Conservation (phyloP, 2,329 filamentous ascomycete species). For the Cordyceps cicadae region DNA sequence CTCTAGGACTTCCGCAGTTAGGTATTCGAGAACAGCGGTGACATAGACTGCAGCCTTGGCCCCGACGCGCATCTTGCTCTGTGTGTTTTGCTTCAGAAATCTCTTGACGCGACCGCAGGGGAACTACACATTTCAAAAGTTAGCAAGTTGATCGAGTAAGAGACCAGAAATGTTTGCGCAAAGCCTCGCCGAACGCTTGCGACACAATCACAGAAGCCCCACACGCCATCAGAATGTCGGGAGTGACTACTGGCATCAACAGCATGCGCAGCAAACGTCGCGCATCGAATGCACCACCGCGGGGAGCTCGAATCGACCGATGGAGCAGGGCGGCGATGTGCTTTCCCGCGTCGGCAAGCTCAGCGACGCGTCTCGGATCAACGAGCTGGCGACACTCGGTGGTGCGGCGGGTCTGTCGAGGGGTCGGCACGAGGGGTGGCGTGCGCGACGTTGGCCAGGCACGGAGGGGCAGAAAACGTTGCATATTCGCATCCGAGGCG, state of each 20-base stretch:
- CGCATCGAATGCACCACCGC: conserved; percentile 4
- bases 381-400: neutral
- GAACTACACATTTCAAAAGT: conserved; percentile 53
- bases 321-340: neutral
- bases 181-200: conserved; percentile 13
- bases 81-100: conserved; percentile 98
- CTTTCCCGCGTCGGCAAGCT: neutral
- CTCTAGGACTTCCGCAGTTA: conserved; percentile 96
- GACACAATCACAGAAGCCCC: conserved; percentile 14
- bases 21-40: conserved; percentile 94
- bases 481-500: neutral
- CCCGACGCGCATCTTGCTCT: conserved; percentile 99
- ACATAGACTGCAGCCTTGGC: conserved; percentile 98
- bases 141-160: conserved; percentile 14
- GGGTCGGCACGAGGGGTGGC: neutral
- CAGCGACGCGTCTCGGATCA: conserved; percentile 7
- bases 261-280: conserved; percentile 1
- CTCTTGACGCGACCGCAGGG: conserved; percentile 99
- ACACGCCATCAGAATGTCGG: conserved; percentile 4
- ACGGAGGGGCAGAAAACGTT: conserved; percentile 14
- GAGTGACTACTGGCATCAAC: neutral
- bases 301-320: neutral
- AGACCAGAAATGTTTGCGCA: conserved; percentile 4
- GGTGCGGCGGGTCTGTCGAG: neutral
- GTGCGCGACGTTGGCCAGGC: neutral